phyloP scores from a whole-genome alignment of 306 rosid genomes.

The Vigna angularis region DNA sequence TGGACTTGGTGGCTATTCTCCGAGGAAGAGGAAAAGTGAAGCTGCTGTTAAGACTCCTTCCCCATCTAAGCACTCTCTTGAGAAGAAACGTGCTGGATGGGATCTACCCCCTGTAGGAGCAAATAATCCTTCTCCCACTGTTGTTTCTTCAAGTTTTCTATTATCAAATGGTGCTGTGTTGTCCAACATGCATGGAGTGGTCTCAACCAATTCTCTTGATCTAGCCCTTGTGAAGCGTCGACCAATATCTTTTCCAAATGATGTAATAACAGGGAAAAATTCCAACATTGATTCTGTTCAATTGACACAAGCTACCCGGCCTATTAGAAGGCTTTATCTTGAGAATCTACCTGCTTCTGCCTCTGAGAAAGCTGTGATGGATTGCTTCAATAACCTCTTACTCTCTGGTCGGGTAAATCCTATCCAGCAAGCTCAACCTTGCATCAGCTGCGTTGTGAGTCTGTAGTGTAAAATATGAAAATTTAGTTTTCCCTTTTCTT shows the following conservation, averaged over 20 bases:
- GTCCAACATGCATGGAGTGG: constrained; percentile 56
- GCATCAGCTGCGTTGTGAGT: constrained; percentile 92
- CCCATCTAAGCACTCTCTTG: constrained; percentile 67
- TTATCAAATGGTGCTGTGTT: constrained; percentile 54
- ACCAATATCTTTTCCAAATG: constrained; percentile 47
- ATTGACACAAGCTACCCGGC: constrained; percentile 94
- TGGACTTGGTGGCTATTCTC: constrained; percentile 98
- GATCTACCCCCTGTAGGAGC: constrained; percentile 68
- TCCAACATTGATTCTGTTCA: constrained; percentile 73
- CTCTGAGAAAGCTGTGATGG: constrained; percentile 79
- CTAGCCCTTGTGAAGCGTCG: constrained; percentile 52
- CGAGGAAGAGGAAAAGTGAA: constrained; percentile 89
- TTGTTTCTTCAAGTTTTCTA: constrained; percentile 59
- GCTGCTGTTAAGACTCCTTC: constrained; percentile 84
- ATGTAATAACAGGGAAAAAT: constrained; percentile 58
- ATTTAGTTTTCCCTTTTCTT: neutral
- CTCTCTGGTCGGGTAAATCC: constrained; percentile 65
- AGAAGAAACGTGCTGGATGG: constrained; percentile 86
- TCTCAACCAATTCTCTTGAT: constrained; percentile 54
- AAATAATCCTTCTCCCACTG: constrained; percentile 55
- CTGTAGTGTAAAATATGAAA: constrained; percentile 34
- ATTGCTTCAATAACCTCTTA: constrained; percentile 74
- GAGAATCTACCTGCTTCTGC: constrained; percentile 84
- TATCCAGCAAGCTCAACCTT: constrained; percentile 77
- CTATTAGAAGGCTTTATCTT: constrained; percentile 90